Conservation (phyloP, 2,329 filamentous ascomycete species). For the Pezicula neosporulosa region DNA sequence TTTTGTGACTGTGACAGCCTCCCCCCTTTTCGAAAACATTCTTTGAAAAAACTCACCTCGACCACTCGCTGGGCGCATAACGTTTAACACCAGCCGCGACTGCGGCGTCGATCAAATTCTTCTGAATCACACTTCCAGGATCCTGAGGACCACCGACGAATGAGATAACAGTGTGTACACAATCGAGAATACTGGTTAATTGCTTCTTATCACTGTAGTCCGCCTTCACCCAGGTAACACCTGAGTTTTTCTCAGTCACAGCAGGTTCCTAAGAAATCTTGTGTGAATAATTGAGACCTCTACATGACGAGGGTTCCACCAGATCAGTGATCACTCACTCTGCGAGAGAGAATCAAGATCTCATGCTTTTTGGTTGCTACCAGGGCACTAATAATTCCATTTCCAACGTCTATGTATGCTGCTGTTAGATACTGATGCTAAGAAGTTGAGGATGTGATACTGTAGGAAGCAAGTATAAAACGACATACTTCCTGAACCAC, state of each 20-base stretch:
- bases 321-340: background rate
- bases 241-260: slow-evolving; percentile 7
- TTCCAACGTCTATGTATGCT: slow-evolving; percentile 42
- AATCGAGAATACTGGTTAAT: slow-evolving; percentile 34
- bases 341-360: slow-evolving; percentile 40
- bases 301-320: background rate
- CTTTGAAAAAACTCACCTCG: slow-evolving; percentile 26
- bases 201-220: slow-evolving; percentile 37
- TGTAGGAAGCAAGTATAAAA: background rate
- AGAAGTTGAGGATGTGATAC: background rate
- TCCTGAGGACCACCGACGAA: slow-evolving; percentile 33
- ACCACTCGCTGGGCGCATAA: slow-evolving; percentile 30
- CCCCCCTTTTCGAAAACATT: background rate
- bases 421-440: slow-evolving; percentile 3
- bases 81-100: slow-evolving; percentile 29
- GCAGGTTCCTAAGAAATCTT: slow-evolving; percentile 23
- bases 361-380: slow-evolving; percentile 46
- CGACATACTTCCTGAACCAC: slow-evolving; percentile 39
- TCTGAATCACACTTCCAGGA: slow-evolving; percentile 18
- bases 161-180: slow-evolving; percentile 47
- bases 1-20: background rate
- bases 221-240: slow-evolving; percentile 36
- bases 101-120: slow-evolving; percentile 32
- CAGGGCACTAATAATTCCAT: slow-evolving; percentile 48
- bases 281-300: slow-evolving; percentile 2